Percentiles rank a stretch among this genome's conserved stretches.
Conservation (phyloP, 345 rosid genomes). For the Boechera retrofracta region DNA sequence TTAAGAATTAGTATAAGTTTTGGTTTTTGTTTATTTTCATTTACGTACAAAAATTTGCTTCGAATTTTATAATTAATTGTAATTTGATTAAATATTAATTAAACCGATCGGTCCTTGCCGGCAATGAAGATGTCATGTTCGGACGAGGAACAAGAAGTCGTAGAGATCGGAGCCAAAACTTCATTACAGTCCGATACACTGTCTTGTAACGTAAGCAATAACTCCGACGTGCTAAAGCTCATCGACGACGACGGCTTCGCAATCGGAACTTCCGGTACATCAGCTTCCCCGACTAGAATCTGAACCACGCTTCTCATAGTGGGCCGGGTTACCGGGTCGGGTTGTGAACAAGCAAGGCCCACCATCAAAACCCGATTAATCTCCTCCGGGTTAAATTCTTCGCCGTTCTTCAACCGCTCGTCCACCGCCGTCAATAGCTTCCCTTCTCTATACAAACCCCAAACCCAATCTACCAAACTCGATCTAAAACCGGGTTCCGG, state of each 20-base stretch:
- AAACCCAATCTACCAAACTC: conserved; percentile 97
- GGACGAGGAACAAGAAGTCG: conserved; percentile 71
- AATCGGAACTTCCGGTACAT: conserved; percentile 80
- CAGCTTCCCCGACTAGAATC: conserved; percentile 88
- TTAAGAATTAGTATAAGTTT: not conserved
- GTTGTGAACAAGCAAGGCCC: conserved; percentile 93
- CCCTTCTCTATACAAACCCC: conserved; percentile 89
- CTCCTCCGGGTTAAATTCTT: conserved; percentile 53
- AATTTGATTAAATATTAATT: conserved; percentile 18
- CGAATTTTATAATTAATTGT: conserved; percentile 22
- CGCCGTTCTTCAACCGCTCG: conserved; percentile 54
- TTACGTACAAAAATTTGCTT: conserved; percentile 33
- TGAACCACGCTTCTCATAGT: conserved; percentile 86
- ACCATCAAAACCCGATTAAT: conserved; percentile 71
- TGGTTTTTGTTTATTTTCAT: conserved; percentile 16
- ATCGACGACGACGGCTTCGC: conserved; percentile 77
- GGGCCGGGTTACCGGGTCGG: conserved; percentile 87
- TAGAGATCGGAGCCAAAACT: conserved; percentile 46
- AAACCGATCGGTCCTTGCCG: conserved; percentile 47
- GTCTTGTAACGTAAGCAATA: conserved; percentile 80
- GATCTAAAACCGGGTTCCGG: conserved; percentile 49
- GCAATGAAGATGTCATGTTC: conserved; percentile 52
- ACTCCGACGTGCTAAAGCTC: conserved; percentile 86
- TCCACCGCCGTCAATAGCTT: conserved; percentile 72
- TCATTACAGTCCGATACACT: conserved; percentile 88